phyloP scores from a whole-genome alignment of 2,329 filamentous ascomycete genomes.

The Fusarium setosum region DNA sequence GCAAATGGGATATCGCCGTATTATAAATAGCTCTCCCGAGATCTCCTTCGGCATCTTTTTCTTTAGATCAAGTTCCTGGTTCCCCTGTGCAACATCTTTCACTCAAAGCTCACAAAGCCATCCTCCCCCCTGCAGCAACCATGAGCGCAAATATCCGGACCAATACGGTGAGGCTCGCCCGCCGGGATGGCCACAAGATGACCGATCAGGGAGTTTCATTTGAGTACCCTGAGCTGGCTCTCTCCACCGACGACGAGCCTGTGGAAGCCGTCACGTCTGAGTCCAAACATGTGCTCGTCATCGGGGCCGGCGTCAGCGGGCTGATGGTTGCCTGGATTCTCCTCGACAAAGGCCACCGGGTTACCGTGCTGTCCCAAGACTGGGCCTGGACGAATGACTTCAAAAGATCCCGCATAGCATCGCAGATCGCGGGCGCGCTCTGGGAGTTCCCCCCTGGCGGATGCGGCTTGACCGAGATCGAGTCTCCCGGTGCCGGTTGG shows the following conservation, averaged over 20 bases:
- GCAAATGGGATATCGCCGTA: neutral
- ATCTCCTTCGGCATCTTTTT: neutral
- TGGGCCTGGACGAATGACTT: neutral
- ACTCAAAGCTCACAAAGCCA: neutral
- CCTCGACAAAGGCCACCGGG: conserved; percentile 1
- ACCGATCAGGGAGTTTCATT: neutral
- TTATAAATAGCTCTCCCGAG: neutral
- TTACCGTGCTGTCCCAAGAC: conserved; percentile 2
- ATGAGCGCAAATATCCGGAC: neutral
- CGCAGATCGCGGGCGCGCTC: conserved; percentile 7
- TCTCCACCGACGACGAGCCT: neutral
- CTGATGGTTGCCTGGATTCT: conserved; percentile 8
- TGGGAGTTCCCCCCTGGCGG: conserved; percentile 7
- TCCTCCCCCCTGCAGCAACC: neutral
- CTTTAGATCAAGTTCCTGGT: neutral
- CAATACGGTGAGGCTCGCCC: neutral
- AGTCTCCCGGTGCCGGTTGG: neutral
- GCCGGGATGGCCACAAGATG: neutral
- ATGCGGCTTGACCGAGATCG: conserved; percentile 1
- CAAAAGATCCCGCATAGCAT: neutral
- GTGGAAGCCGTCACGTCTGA: neutral
- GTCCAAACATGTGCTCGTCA: neutral
- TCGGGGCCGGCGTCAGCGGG: conserved; percentile 1
- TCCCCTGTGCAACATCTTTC: neutral
- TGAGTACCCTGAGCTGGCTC: neutral